Base-by-base conservation (phyloP, 768 basidiomycete genomes). In the Candolleomyces aberdarensis region DNA sequence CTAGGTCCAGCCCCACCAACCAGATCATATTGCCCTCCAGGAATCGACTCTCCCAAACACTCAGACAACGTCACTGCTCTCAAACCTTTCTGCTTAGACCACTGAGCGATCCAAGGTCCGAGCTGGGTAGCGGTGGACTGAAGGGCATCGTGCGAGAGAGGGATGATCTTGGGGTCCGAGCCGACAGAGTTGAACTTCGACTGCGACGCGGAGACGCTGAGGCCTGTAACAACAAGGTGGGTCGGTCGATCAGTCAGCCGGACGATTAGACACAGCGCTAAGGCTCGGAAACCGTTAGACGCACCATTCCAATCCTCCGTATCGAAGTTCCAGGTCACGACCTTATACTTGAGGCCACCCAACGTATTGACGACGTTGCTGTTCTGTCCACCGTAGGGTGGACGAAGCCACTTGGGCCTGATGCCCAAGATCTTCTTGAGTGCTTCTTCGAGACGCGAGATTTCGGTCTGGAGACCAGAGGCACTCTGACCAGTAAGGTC, bases 401-500 rank as follows among this genome's bases (percentile, higher is more conserved):
- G 64, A 39, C 64, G 64, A 22, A 65, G 44, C 64, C 64, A 65
- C 43, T 65, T 65, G 49, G 64, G 64, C 32, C 56, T 52, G 50
- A 65, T 62, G 15, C 64, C 64, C 29, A 65, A 56, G 52, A 65
- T 65, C 60, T 63, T 62, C 59, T 65, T 60, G 46, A 65, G 56
- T 1, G 64, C 64, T 15, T 56, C 58, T 51, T 65, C 62, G 40
- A 63, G 41, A 14, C 62, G 31, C 11, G 55, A 53, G 14, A 65
- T 57, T 48, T 65, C 58, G 50, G 31, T 59, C 31, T 44, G 36
- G 22, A 60, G 47, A n/a, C 51, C 50, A 9, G 62, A 44, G n/a
- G 58, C 56, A 29, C 41, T 43, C 43, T 80, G 66, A 6, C 62
- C 71, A 5, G 71, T 70, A 1, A 82, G 68, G 58, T 80, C 69